phyloP scores from a whole-genome alignment of 768 basidiomycete species.

The Lyophyllum semitale region DNA sequence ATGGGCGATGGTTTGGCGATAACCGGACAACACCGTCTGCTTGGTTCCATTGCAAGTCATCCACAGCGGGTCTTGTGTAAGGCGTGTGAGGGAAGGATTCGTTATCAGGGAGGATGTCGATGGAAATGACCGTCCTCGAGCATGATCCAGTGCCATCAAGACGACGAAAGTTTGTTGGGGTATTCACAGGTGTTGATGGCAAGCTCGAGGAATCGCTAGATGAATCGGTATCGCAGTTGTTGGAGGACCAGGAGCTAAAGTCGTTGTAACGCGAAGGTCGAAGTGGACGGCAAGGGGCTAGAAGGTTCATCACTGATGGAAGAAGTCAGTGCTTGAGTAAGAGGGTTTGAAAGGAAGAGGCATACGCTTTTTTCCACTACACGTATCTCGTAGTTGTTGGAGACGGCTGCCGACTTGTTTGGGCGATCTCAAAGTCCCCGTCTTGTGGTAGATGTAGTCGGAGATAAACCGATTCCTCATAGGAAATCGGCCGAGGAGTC shows the following conservation, averaged over 20 bases:
- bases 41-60: conserved; percentile 12
- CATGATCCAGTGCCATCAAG: conserved; percentile 17
- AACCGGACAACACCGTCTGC: conserved; percentile 30
- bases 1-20: conserved; percentile 51
- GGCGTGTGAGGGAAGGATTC: conserved; percentile 3
- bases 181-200: conserved; percentile 41
- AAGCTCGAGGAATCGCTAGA: conserved; percentile 41
- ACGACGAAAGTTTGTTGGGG: conserved; percentile 31
- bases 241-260: conserved; percentile 23
- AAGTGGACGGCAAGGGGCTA: conserved; percentile 36
- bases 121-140: conserved; percentile 41
- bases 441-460: conserved; percentile 70
- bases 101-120: conserved; percentile 44
- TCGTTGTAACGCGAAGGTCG: conserved; percentile 18
- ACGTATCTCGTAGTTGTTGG: conserved; percentile 76
- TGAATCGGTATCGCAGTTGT: conserved; percentile 35
- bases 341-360: conserved; percentile 15
- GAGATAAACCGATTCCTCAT: conserved; percentile 82
- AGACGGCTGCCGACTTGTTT: conserved; percentile 83
- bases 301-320: conserved; percentile 43
- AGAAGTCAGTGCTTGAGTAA: conserved; percentile 8
- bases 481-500: conserved; percentile 74
- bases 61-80: not conserved
- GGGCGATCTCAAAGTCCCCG: conserved; percentile 69
- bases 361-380: conserved; percentile 72